These are phyloP conservation scores for Thymus mandschuricus DNA, from an alignment of 257 asterid species.

Conservation along the genomic window DNA sequence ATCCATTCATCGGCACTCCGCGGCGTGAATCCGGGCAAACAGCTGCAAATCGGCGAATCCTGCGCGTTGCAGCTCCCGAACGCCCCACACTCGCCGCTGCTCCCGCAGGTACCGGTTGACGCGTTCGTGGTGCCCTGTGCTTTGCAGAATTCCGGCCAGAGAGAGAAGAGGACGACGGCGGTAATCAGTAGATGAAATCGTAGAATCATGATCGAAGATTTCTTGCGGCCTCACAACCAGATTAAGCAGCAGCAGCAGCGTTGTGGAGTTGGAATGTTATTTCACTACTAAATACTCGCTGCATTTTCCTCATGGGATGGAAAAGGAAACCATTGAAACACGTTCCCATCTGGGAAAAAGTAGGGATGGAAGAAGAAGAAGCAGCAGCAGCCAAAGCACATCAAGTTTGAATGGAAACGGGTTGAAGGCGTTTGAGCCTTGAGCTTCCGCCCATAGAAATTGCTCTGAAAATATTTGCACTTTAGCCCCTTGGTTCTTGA, in stretches of 20 bases:
- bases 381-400: background rate
- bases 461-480: background rate
- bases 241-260: background rate
- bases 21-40: slow-evolving; percentile 60
- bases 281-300: background rate
- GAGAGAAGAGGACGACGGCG: slow-evolving; percentile 7
- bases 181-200: background rate
- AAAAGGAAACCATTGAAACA: background rate
- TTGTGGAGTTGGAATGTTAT: background rate
- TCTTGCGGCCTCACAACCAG: background rate
- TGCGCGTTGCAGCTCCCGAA: slow-evolving; percentile 55
- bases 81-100: slow-evolving; percentile 49
- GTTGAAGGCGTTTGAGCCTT: background rate
- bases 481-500: background rate
- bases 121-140: slow-evolving; percentile 29
- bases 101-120: slow-evolving; percentile 26
- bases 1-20: slow-evolving; percentile 48
- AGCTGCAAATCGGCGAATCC: slow-evolving; percentile 48
- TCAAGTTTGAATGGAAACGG: background rate
- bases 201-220: background rate
- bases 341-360: too few relatives aligned
- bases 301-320: background rate
- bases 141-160: slow-evolving; percentile 22
- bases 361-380: too few relatives aligned
- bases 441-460: too few relatives aligned